Base-by-base conservation (phyloP, 257 asterid genomes). In the Forsythia viridissima region DNA sequence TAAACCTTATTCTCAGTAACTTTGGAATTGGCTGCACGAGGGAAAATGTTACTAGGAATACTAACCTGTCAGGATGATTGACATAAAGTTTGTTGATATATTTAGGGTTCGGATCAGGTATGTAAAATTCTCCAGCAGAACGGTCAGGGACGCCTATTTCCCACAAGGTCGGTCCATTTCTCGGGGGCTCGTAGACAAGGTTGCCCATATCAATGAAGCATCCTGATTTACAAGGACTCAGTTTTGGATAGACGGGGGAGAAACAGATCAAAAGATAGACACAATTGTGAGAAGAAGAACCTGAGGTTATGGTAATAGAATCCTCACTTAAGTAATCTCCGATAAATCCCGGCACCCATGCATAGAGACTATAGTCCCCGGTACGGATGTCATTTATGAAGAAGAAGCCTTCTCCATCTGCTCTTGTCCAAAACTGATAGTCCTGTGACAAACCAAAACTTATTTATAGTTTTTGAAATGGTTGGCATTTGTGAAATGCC, bases 151-250 rank as follows among this genome's bases (percentile, higher is more conserved):
- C 69, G 84, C 97, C 97, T 41, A 93, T 93, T 85, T 91, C 97
- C 97, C 97, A 93, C 38, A 93, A 48, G 6, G 97, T 93, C 0
- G 95, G 92, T n/a, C 95, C 97, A 70, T 90, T 88, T 72, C 97
- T 83, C 5, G 91, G 91, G 42, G 97, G 92, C 83, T 86, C 85
- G 38, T 83, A 89, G 79, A 91, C 85, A 12, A 93, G 57, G 37
- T 83, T 82, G 0, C 90, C 92, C 67, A 86, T 70, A 55, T 90
- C 89, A 30, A 86, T 80, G 37, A 63, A 10, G 80, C 84, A 79
- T 39, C 90, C 97, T 92, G 75, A 18, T 77, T 75, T 4, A 69
- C 30, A 52, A 52, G 9, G 30, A n/a, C 21, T 16, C 66, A 20
- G 24, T 7, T 21, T 0, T 21, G 5, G 16, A 20, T 24, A 61